phyloP scores from a whole-genome alignment of 2,329 filamentous ascomycete species.

The Aspergillus tanneri region DNA sequence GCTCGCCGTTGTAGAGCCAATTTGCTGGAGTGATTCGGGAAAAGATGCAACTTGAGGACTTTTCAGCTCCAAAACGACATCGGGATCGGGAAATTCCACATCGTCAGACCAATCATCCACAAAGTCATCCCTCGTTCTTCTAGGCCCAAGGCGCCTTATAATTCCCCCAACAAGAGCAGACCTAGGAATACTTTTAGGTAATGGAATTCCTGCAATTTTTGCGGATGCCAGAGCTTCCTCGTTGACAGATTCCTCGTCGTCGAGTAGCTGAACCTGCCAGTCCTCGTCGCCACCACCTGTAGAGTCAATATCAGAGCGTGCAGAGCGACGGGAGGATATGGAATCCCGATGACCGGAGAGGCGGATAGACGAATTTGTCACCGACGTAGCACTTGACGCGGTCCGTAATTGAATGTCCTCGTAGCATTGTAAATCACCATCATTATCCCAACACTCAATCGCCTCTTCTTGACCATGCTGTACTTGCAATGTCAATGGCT shows the following conservation, averaged over 20 bases:
- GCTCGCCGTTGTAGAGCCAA: slow-evolving; percentile 52
- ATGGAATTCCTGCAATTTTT: slow-evolving; percentile 83
- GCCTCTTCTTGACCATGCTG: slow-evolving; percentile 36
- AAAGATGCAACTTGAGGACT: slow-evolving; percentile 60
- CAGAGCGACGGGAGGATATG: slow-evolving; percentile 76
- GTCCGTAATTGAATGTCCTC: slow-evolving; percentile 48
- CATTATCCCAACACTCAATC: slow-evolving; percentile 53
- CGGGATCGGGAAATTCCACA: slow-evolving; percentile 63
- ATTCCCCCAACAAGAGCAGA: slow-evolving; percentile 89
- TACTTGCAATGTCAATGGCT: slow-evolving; percentile 35
- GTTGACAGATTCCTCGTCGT: slow-evolving; percentile 80
- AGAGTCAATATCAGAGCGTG: slow-evolving; percentile 78
- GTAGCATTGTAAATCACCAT: slow-evolving; percentile 48
- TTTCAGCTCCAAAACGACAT: slow-evolving; percentile 63
- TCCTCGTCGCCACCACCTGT: slow-evolving; percentile 74
- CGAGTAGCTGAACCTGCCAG: slow-evolving; percentile 79
- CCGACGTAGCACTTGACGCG: slow-evolving; percentile 47
- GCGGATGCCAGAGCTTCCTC: slow-evolving; percentile 84
- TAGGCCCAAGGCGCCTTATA: slow-evolving; percentile 81
- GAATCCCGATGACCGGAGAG: slow-evolving; percentile 64
- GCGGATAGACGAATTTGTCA: slow-evolving; percentile 44
- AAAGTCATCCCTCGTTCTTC: slow-evolving; percentile 69
- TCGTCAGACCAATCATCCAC: slow-evolving; percentile 82
- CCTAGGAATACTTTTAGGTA: slow-evolving; percentile 80
- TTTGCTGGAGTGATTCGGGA: slow-evolving; percentile 66